These are phyloP conservation scores for Metschnikowia gruessii DNA, from an alignment of 805 yeast genomes.

Conservation along the genomic window DNA sequence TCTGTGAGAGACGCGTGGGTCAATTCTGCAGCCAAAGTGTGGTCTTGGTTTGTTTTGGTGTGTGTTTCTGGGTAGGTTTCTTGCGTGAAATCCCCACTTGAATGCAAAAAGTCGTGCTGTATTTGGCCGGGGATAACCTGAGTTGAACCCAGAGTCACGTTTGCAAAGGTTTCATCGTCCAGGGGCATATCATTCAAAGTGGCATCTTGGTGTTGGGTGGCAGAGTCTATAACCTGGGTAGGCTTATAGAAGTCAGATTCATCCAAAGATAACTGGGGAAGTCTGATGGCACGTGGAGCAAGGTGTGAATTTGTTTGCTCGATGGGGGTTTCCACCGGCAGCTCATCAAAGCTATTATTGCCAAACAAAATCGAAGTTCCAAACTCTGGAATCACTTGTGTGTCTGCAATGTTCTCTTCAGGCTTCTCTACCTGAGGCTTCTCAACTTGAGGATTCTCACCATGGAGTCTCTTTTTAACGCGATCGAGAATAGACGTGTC, in stretches of 20 bases:
- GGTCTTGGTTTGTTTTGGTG: slow-evolving; percentile 13
- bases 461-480: slow-evolving; percentile 28
- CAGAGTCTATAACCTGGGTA: slow-evolving; percentile 9
- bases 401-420: slow-evolving; percentile 1
- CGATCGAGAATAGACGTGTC: slow-evolving; percentile 22
- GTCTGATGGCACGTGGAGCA: slow-evolving; percentile 6
- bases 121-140: slow-evolving; percentile 4
- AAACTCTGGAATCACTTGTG: slow-evolving; percentile 19
- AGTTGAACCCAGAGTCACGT: slow-evolving; percentile 1
- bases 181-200: no score
- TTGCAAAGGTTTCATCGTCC: no score
- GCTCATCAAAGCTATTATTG: slow-evolving; percentile 2
- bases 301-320: background rate
- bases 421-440: background rate
- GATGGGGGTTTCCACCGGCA: background rate
- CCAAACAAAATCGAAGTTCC: slow-evolving; percentile 17
- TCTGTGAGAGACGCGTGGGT: slow-evolving; percentile 35
- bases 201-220: background rate
- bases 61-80: background rate
- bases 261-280: slow-evolving; percentile 36
- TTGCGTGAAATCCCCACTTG: background rate
- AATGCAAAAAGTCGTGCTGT: slow-evolving; percentile 2
- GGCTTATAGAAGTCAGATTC: slow-evolving; percentile 14
- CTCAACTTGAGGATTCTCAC: slow-evolving; percentile 8
- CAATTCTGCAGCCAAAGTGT: slow-evolving; percentile 32